Conservation (phyloP, 495 filamentous ascomycete genomes). For the Hypoxylon perforatum region DNA sequence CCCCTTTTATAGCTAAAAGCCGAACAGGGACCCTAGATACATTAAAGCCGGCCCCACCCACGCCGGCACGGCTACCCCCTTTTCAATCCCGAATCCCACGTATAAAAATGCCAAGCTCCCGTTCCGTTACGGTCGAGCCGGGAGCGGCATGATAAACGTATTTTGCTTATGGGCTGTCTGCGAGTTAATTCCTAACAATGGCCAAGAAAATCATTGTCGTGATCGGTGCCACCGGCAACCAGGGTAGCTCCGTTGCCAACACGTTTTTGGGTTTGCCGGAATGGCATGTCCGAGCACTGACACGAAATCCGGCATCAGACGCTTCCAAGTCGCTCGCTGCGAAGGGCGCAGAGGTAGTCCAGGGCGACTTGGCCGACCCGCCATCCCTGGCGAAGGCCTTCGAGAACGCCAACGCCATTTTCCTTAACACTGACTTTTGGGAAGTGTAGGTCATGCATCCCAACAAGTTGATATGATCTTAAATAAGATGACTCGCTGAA, state of each 20-base stretch:
- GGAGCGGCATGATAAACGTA: background rate
- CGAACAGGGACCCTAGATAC: background rate
- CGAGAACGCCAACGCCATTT: slow-evolving; percentile 28
- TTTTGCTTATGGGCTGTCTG: background rate
- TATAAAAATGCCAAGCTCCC: background rate
- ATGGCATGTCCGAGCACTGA: slow-evolving; percentile 49
- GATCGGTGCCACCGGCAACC: slow-evolving; percentile 49
- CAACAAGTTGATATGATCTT: background rate
- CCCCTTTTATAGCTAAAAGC: background rate
- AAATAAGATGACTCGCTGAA: background rate
- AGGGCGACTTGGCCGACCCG: slow-evolving; percentile 21
- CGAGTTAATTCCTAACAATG: background rate
- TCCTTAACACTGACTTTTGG: slow-evolving; percentile 38
- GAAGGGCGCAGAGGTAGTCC: slow-evolving; percentile 46
- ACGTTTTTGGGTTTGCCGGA: slow-evolving; percentile 46
- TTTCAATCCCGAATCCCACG: background rate
- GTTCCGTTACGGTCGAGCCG: background rate
- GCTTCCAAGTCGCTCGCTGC: slow-evolving; percentile 36
- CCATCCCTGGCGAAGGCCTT: slow-evolving; percentile 27
- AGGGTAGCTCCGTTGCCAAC: slow-evolving; percentile 54
- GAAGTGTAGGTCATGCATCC: slow-evolving; percentile 19
- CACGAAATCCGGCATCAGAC: slow-evolving; percentile 39
- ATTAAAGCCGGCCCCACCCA: background rate
- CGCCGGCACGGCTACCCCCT: background rate
- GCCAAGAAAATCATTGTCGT: slow-evolving; percentile 39